Evolutionary conservation across 1,139 yeast genomes (phyloP).

Genomic region (Saccharomyces hybrid): DNA sequence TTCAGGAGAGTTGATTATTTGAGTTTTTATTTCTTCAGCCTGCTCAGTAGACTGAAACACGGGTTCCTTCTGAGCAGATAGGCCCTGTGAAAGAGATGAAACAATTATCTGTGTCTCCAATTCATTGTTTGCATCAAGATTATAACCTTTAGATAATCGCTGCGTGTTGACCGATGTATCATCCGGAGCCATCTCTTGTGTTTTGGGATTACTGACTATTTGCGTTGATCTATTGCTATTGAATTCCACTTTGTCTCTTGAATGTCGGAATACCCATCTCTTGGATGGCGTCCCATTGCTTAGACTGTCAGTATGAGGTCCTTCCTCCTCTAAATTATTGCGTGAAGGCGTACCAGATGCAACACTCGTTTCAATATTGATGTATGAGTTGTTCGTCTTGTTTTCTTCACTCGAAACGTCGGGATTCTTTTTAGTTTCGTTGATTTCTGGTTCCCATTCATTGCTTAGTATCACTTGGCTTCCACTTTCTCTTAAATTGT

Average conservation of each 20-base stretch:
- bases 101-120: slow-evolving; percentile 10
- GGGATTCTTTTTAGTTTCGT: background rate
- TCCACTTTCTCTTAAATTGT: background rate
- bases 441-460: background rate
- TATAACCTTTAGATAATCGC: background rate
- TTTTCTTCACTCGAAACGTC: background rate
- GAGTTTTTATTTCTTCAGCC: slow-evolving; percentile 6
- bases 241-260: slow-evolving; percentile 5
- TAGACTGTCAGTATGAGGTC: slow-evolving; percentile 14
- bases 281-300: slow-evolving; percentile 12
- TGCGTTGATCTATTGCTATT: slow-evolving; percentile 16
- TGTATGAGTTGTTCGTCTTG: background rate
- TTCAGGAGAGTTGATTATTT: slow-evolving; percentile 11
- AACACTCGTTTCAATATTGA: background rate
- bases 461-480: background rate
- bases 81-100: slow-evolving; percentile 1
- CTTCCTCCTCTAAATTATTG: background rate
- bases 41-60: slow-evolving; percentile 1
- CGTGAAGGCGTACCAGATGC: background rate
- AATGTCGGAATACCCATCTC: slow-evolving; percentile 12
- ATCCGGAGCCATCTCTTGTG: slow-evolving; percentile 8
- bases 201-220: slow-evolving; percentile 8
- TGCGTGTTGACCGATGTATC: background rate
- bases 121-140: background rate
- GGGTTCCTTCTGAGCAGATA: slow-evolving; percentile 1